A percentile compares a stretch with the other conserved stretches of the same genome.
Conservation (phyloP, 306 rosid genomes). For the Cucurbita pepo region DNA sequence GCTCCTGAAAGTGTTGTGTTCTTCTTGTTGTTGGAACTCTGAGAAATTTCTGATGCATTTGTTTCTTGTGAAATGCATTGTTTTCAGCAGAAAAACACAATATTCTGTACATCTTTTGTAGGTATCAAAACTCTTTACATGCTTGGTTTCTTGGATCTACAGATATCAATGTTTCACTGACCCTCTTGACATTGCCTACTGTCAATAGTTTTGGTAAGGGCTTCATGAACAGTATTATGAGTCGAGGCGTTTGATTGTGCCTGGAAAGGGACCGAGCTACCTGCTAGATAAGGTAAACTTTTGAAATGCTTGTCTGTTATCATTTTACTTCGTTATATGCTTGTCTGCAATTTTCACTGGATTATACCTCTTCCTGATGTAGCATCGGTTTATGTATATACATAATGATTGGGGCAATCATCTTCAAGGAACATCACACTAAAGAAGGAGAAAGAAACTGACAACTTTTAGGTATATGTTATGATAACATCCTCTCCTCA, state of each 20-base stretch:
- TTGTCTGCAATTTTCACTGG: background rate
- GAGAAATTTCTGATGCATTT: slow-evolving; percentile 41
- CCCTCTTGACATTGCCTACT: background rate
- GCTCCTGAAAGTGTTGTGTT: slow-evolving; percentile 8
- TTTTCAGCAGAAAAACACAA: background rate
- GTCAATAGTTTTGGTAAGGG: background rate
- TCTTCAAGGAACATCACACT: background rate
- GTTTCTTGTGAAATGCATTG: slow-evolving; percentile 36
- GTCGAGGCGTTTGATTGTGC: background rate
- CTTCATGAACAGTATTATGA: background rate
- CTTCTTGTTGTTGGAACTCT: slow-evolving; percentile 20
- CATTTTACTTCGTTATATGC: no score
- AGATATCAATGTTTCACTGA: background rate
- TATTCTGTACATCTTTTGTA: slow-evolving; percentile 3
- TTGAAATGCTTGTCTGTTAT: background rate
- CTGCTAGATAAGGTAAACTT: background rate
- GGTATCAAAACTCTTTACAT: background rate
- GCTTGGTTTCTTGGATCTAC: background rate
- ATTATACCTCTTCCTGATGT: background rate
- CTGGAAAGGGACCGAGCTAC: background rate
- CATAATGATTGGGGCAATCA: background rate
- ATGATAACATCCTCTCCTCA: background rate
- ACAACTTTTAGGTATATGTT: background rate
- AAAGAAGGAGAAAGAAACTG: background rate
- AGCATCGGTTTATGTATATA: background rate